These are phyloP conservation scores for Sanghuangporus baumii DNA, from an alignment of 1,284 basidiomycete genomes.

Conservation along the genomic window DNA sequence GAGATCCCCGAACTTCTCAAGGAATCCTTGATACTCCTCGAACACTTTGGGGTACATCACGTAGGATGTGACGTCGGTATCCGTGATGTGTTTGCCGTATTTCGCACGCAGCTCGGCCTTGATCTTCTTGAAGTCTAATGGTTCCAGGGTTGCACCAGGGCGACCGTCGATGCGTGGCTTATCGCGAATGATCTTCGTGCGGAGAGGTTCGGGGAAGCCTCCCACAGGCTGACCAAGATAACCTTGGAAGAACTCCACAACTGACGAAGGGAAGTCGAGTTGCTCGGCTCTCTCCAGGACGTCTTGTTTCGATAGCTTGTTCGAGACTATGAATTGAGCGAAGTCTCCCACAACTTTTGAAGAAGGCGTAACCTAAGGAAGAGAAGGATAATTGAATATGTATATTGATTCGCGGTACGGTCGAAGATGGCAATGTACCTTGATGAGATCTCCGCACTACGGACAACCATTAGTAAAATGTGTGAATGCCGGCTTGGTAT, in stretches of 20 bases:
- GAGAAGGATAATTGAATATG: background rate
- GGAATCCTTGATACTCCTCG: constrained; percentile 93
- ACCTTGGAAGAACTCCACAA: constrained; percentile 97
- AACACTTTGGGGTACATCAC: constrained; percentile 98
- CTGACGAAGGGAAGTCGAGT: constrained; percentile 96
- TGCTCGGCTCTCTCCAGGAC: constrained; percentile 83
- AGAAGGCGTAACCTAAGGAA: constrained; percentile 82
- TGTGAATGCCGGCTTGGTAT: background rate
- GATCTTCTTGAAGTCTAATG: constrained; percentile 94
- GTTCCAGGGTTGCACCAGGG: constrained; percentile 83
- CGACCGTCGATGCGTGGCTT: constrained; percentile 91
- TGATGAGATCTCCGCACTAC: constrained; percentile 96
- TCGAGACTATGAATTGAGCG: constrained; percentile 98
- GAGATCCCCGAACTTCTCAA: constrained; percentile 94
- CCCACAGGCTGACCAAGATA: constrained; percentile 96
- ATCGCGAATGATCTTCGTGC: constrained; percentile 88
- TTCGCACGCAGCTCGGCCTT: constrained; percentile 90
- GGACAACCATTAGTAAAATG: constrained; percentile 1
- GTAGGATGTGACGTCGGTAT: constrained; percentile 91
- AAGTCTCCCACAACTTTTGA: constrained; percentile 99
- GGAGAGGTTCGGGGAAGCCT: constrained; percentile 97
- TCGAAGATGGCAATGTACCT: constrained; percentile 39
- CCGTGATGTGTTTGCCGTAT: constrained; percentile 92
- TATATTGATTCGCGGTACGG: no score
- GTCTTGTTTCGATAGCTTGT: constrained; percentile 83